A percentile compares a stretch with the other conserved stretches of the same genome.
Evolutionary conservation across 192 early-diverging fungal genomes (phyloP).

Genomic region (Backusella westeae): DNA sequence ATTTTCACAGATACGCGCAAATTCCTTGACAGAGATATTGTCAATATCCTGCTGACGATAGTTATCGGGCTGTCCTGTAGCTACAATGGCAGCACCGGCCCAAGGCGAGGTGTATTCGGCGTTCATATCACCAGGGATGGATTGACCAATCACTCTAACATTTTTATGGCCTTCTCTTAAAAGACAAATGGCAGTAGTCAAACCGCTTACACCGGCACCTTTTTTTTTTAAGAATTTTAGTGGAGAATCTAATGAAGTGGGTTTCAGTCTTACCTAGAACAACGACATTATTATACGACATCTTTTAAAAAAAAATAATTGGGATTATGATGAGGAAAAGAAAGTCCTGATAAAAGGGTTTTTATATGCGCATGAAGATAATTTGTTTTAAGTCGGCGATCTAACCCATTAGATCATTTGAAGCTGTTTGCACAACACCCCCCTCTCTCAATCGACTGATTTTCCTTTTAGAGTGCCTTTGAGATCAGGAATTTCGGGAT

Average conservation of each 20-base stretch:
- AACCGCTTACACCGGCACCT: slow-evolving; percentile 78
- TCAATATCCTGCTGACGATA: slow-evolving; percentile 37
- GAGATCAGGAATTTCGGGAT: background rate
- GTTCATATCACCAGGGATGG: slow-evolving; percentile 48
- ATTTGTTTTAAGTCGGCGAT: background rate
- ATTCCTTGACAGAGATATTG: slow-evolving; percentile 32
- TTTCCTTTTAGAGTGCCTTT: background rate
- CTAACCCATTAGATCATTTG: slow-evolving; percentile 67
- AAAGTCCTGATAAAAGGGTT: background rate
- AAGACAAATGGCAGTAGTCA: slow-evolving; percentile 70
- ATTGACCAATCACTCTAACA: slow-evolving; percentile 59
- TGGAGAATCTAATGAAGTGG: no score
- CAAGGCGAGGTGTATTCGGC: slow-evolving; percentile 57
- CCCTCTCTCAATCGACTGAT: background rate
- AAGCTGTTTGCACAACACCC: slow-evolving; percentile 48
- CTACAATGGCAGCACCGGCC: slow-evolving; percentile 43
- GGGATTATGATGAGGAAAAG: background rate
- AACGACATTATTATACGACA: background rate
- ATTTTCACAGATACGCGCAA: slow-evolving; percentile 21
- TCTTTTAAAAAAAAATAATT: background rate
- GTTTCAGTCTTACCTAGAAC: slow-evolving; percentile 9
- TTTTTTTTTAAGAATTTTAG: background rate
- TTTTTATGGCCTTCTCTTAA: slow-evolving; percentile 51
- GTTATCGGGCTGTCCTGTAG: slow-evolving; percentile 28
- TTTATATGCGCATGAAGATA: background rate